Base-by-base conservation (phyloP, 108 stramenopile species). In the Fragilaria crotonensis region DNA sequence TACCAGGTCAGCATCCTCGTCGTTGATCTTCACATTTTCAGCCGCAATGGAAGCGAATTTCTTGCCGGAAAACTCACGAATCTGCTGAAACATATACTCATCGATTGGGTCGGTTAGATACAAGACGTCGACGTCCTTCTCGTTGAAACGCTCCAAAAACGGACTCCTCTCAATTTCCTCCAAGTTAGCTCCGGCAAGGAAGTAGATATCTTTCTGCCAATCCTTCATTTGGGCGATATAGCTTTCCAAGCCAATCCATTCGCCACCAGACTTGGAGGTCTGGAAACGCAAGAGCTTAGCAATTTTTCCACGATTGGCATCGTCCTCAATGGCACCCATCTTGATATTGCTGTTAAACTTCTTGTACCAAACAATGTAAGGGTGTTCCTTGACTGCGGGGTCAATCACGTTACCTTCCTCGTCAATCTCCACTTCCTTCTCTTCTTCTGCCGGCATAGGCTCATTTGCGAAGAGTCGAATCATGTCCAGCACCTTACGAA, bases 171-270 rank as follows among this genome's bases (percentile, higher is more conserved):
- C 69, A 22, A 96, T 69, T 26, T 79, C 71, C 58, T 92, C 94
- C 41, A 83, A 75, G 55, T 66, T 69, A 58, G 90, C 85, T 33
- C 96, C 99, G 3, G 96, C 95, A 58, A 97, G 68, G 68, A 83
- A 89, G 79, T 91, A 99, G 55, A 99, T 99, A 45, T 95, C 83
- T 61, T 95, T 88, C 68, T 99, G 99, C 97, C 96, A 98, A 3
- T 98, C 97, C 73, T 94, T 93, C 96, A 97, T 98, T 65, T 84
- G 77, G 23, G 67, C 79, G 9, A 98, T 79, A 76, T 99, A 99
- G 36, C 87, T 77, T 54, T 95, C 88, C 48, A 98, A 64, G 49
- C 85, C 90, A 18, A 71, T 64, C 62, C 70, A 87, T 44, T 87
- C 80, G 22, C 85, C 88, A 2, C 78, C 70, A 2, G 85, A 68